Percentiles rank a stretch among this genome's conserved stretches.
Evolutionary conservation across 2,329 filamentous ascomycete species (phyloP).

Genomic region (Volutella citrinella): DNA sequence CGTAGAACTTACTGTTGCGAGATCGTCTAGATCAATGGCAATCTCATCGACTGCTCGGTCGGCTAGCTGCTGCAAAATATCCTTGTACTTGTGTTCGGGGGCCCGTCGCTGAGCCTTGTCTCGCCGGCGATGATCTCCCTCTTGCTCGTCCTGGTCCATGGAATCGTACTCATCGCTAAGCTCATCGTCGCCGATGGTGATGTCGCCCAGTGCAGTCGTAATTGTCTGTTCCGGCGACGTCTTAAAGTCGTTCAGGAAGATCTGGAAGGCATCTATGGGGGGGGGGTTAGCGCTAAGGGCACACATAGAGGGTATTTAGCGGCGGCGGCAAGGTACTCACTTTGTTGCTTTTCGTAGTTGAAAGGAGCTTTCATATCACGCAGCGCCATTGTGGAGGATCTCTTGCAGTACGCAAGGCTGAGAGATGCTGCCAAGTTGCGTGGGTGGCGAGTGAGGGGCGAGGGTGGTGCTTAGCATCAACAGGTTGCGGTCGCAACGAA

Average conservation of each 20-base stretch:
- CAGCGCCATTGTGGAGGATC: conserved; percentile 68
- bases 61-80: conserved; percentile 81
- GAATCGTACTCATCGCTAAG: conserved; percentile 90
- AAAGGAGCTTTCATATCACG: conserved; percentile 75
- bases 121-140: conserved; percentile 47
- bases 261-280: conserved; percentile 76
- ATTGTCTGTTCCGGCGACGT: conserved; percentile 67
- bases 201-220: conserved; percentile 75
- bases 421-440: conserved; percentile 14
- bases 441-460: conserved; percentile 11
- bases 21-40: conserved; percentile 83
- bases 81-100: conserved; percentile 82
- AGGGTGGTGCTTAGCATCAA: conserved; percentile 1
- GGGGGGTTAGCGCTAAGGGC: no score
- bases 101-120: conserved; percentile 47
- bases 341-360: conserved; percentile 83
- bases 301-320: conserved; percentile 31
- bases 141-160: conserved; percentile 76
- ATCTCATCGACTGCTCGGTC: conserved; percentile 77
- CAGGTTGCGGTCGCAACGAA: conserved; percentile 10
- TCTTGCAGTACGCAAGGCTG: conserved; percentile 14
- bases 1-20: conserved; percentile 64
- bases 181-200: conserved; percentile 84
- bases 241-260: conserved; percentile 88
- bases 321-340: conserved; percentile 44